phyloP scores from a whole-genome alignment of 2,329 filamentous ascomycete species.

The Colletotrichum sidae region DNA sequence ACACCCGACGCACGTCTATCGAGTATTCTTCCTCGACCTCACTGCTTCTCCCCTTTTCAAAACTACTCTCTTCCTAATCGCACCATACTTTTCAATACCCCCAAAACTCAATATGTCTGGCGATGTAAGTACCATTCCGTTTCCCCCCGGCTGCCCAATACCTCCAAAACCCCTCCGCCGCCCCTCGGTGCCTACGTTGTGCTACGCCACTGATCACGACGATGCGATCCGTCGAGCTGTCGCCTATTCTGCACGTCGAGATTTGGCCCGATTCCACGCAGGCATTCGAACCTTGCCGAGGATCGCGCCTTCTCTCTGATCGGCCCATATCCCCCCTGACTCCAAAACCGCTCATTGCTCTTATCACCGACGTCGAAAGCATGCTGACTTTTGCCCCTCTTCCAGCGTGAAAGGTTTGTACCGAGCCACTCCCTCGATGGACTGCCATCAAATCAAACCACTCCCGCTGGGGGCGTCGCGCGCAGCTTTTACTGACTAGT shows the following conservation, averaged over 20 bases:
- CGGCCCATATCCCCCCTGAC: not conserved
- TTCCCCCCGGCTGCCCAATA: slow-evolving; percentile 35
- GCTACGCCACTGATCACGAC: slow-evolving; percentile 15
- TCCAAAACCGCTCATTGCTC: slow-evolving; percentile 25
- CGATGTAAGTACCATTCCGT: slow-evolving; percentile 37
- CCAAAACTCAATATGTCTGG: slow-evolving; percentile 38
- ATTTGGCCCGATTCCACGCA: not conserved
- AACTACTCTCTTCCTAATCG: slow-evolving; percentile 23
- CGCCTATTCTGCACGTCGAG: not conserved
- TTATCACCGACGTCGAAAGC: slow-evolving; percentile 20
- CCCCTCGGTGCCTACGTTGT: slow-evolving; percentile 31
- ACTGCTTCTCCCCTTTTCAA: slow-evolving; percentile 11
- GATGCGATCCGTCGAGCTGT: slow-evolving; percentile 12
- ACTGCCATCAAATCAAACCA: slow-evolving; percentile 25
- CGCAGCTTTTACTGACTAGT: slow-evolving; percentile 32
- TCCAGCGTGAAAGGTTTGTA: slow-evolving; percentile 76
- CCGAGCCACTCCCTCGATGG: slow-evolving; percentile 28
- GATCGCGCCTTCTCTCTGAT: not conserved
- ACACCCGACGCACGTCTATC: slow-evolving; percentile 29
- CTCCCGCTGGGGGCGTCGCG: slow-evolving; percentile 25
- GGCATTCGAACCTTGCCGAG: not conserved
- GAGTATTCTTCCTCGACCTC: slow-evolving; percentile 21
- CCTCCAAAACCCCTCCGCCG: slow-evolving; percentile 33
- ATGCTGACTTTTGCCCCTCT: slow-evolving; percentile 51
- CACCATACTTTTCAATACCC: slow-evolving; percentile 18